Base-by-base conservation (phyloP, 2,329 filamentous ascomycete species). In the Lachnum nothofagi region DNA sequence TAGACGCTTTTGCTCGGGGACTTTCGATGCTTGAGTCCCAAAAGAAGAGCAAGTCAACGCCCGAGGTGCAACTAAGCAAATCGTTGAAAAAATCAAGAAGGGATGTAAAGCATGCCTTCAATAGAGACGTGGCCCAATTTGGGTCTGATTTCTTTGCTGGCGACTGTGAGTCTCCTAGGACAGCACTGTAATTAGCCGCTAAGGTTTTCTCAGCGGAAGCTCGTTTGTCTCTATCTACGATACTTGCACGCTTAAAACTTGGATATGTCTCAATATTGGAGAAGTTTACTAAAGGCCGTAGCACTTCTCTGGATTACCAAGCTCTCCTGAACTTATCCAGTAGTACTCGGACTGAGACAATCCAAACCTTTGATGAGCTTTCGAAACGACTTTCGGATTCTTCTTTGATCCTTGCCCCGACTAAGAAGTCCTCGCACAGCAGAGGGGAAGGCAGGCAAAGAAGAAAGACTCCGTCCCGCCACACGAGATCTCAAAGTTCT, bases 311-410 rank as follows among this genome's bases (percentile, higher is more conserved):
- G 35, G 72, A 76, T 60, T 77, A 74, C 51, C 66, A 68, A 22
- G 72, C 72, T 2, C 66, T 79, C 23, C 62, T 71, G 51, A 67
- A 70, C 5, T 58, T 79, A 23, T 78, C 75, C 3, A 72, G 70
- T 49, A 61, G 69, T 3, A 77, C 74, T 0, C 67, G 74, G 22
- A 51, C 67, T n/a, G 72, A 77, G 42, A 73, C 75, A 1, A 68
- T 78, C 51, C 66, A 67, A 47, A 67, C 75, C 6, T 77, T 79
- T 46, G 68, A 74, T 43, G 67, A 68, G 14, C 63, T 79, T 22
- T 77, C 75, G 2, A 42, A 52, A 48, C 58, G 63, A 29, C 41
- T 68, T 60, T 58, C 62, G 63, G 24, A 59, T 41, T 60, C 61
- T 34, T 57, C 60, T 3, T 47, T 60, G 2, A 47, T 46, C 2